Conservation (phyloP, 2,329 filamentous ascomycete species). For the Ambrosiella xylebori region DNA sequence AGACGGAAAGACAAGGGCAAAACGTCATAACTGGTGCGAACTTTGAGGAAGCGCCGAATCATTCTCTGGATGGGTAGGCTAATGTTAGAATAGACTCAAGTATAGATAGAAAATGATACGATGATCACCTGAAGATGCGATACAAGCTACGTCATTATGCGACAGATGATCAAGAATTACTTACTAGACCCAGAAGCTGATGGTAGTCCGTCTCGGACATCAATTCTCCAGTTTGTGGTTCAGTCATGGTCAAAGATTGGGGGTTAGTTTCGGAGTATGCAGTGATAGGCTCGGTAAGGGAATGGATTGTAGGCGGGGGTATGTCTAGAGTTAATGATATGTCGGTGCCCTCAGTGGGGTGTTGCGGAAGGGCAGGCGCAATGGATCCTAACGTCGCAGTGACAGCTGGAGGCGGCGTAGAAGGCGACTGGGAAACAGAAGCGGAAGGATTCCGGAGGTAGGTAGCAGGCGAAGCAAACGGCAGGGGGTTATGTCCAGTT, state of each 20-base stretch:
- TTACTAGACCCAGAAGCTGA: conserved; percentile 61
- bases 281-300: conserved; percentile 21
- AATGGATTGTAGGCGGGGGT: conserved; percentile 17
- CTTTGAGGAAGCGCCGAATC: conserved; percentile 88
- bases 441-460: conserved; percentile 28
- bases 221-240: conserved; percentile 3
- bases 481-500: conserved; percentile 23
- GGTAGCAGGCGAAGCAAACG: conserved; percentile 42
- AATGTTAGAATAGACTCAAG: not conserved
- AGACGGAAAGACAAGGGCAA: conserved; percentile 89
- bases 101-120: too few relatives aligned
- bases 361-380: conserved; percentile 3
- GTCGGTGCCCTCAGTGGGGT: not conserved
- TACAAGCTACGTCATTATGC: too few relatives aligned
- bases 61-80: conserved; percentile 42
- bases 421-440: conserved; percentile 13
- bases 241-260: conserved; percentile 17
- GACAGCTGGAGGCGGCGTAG: conserved; percentile 12
- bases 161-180: conserved; percentile 17
- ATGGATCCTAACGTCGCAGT: conserved; percentile 13
- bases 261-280: conserved; percentile 23
- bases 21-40: conserved; percentile 94
- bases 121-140: too few relatives aligned
- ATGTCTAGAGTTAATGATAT: conserved; percentile 3
- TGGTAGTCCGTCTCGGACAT: conserved; percentile 51